Evolutionary conservation across 2,329 filamentous ascomycete genomes (phyloP).

Genomic region (Tolypocladium inflatum): DNA sequence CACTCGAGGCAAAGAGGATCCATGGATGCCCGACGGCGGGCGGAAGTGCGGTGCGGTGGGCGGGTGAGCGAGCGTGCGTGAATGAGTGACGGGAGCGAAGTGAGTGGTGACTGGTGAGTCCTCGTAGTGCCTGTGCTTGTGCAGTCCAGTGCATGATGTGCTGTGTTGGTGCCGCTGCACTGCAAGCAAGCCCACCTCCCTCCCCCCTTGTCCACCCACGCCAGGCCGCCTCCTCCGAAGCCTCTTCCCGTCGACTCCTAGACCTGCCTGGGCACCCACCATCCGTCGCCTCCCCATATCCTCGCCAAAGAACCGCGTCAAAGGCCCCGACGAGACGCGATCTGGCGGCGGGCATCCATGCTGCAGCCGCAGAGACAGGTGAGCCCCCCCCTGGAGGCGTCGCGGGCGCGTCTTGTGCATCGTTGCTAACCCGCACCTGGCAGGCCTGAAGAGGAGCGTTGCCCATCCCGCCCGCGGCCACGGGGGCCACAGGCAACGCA

Average conservation of each 20-base stretch:
- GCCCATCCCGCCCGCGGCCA: constrained; percentile 11
- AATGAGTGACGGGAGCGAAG: neutral
- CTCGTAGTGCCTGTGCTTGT: neutral
- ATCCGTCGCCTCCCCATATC: constrained; percentile 12
- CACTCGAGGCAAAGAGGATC: neutral
- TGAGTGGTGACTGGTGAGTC: too few species aligned
- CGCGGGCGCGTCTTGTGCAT: constrained; percentile 1
- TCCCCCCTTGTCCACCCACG: constrained; percentile 15
- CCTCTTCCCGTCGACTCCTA: constrained; percentile 3
- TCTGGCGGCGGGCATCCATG: constrained; percentile 20
- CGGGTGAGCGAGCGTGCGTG: neutral
- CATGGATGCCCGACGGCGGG: neutral
- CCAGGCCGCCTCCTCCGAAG: constrained; percentile 13
- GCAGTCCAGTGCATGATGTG: neutral
- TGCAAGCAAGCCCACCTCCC: neutral
- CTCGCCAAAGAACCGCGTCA: constrained; percentile 20
- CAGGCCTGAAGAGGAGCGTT: constrained; percentile 22
- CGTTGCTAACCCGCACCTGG: constrained; percentile 6
- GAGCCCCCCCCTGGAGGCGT: constrained; percentile 1
- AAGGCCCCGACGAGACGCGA: constrained; percentile 19
- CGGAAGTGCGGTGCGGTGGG: neutral
- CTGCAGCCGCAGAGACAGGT: constrained; percentile 19
- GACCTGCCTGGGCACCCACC: constrained; percentile 8
- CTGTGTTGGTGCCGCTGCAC: neutral
- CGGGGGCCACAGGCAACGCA: constrained; percentile 7